phyloP scores from a whole-genome alignment of 1,284 basidiomycete species.

The Sporisorium scitamineum region DNA sequence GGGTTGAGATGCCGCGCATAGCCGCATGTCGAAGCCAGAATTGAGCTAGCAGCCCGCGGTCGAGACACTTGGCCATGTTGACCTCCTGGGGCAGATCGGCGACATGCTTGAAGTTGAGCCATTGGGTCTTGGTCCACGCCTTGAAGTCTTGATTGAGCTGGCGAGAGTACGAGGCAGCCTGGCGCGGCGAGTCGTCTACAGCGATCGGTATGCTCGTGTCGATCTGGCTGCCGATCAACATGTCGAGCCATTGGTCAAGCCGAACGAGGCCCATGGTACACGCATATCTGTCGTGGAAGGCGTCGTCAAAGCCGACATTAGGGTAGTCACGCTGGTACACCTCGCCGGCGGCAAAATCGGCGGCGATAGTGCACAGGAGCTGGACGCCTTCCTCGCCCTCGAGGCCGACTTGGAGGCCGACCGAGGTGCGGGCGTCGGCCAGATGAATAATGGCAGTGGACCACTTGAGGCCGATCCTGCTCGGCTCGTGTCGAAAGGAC shows the following conservation, averaged over 20 bases:
- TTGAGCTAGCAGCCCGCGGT: neutral
- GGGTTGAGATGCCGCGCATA: too few species aligned
- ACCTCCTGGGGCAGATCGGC: too few species aligned
- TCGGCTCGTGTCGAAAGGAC: constrained; percentile 3
- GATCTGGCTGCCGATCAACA: neutral
- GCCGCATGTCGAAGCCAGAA: neutral
- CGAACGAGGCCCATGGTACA: neutral
- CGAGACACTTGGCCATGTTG: neutral
- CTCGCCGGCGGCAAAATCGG: neutral
- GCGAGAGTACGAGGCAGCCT: too few species aligned
- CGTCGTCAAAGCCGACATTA: neutral
- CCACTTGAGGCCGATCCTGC: neutral
- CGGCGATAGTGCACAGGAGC: neutral
- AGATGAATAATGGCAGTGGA: neutral
- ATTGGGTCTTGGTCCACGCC: too few species aligned
- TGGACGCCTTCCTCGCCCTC: neutral
- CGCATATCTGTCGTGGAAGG: neutral
- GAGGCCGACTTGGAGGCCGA: neutral
- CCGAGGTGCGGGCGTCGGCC: neutral
- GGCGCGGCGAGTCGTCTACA: too few species aligned
- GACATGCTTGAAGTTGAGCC: constrained; percentile 9
- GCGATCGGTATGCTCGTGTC: too few species aligned
- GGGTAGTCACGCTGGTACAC: neutral
- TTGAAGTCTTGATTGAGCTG: too few species aligned
- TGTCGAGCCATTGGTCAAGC: neutral